Conservation (phyloP, 148 eudicot genomes). For the Rhododendron molle region DNA sequence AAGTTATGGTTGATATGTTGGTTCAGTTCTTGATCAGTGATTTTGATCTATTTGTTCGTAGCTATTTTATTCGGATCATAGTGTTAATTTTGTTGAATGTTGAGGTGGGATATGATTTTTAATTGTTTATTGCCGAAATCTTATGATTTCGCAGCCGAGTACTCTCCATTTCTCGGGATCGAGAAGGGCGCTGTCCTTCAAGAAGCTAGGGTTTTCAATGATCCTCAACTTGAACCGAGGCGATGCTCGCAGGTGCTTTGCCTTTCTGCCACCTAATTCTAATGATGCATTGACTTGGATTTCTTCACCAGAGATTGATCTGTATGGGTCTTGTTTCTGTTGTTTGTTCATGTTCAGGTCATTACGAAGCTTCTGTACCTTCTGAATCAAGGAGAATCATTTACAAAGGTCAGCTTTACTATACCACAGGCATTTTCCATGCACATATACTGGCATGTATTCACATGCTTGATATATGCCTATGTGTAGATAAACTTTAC, state of each 20-base stretch:
- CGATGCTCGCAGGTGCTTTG: constrained; percentile 79
- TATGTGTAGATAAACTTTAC: background rate
- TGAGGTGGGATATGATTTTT: constrained; percentile 4
- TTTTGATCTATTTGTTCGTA: background rate
- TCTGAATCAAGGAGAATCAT: constrained; percentile 79
- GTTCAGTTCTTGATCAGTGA: background rate
- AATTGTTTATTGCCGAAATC: background rate
- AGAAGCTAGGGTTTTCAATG: constrained; percentile 94
- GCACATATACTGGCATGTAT: background rate
- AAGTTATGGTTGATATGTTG: background rate
- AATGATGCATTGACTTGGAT: background rate
- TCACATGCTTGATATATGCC: background rate
- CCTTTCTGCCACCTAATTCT: background rate
- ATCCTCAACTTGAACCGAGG: constrained; percentile 87
- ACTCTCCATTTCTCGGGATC: constrained; percentile 85
- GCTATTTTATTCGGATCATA: background rate
- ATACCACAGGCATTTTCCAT: background rate
- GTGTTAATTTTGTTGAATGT: background rate
- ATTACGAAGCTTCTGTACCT: constrained; percentile 85
- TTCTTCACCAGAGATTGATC: background rate
- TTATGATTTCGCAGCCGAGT: constrained; percentile 49
- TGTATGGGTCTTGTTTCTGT: background rate
- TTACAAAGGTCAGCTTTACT: constrained; percentile 62
- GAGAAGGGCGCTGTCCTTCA: constrained; percentile 96
- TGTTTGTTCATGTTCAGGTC: constrained; percentile 37